A percentile compares a stretch with the other conserved stretches of the same genome.
phyloP scores from a whole-genome alignment of 495 filamentous ascomycete species.

The Xylaria scruposa region DNA sequence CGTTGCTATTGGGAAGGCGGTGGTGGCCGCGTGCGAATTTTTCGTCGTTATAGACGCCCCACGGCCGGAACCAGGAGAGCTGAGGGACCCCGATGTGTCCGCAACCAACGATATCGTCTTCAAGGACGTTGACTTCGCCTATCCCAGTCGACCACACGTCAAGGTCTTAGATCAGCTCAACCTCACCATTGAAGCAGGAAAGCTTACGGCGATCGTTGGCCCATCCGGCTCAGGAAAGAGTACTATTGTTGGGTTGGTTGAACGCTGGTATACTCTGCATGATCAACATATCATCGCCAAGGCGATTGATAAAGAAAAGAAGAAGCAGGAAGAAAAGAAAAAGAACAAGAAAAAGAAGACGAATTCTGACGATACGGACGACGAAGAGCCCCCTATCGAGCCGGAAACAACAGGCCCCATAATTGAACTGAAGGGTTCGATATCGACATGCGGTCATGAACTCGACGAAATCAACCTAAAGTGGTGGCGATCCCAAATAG shows the following conservation, averaged over 20 bases:
- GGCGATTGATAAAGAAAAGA: slow-evolving; percentile 52
- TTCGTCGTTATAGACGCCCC: slow-evolving; percentile 65
- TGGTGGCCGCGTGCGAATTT: slow-evolving; percentile 62
- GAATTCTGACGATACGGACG: slow-evolving; percentile 41
- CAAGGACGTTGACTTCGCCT: slow-evolving; percentile 67
- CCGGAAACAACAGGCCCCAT: slow-evolving; percentile 47
- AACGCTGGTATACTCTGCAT: slow-evolving; percentile 86
- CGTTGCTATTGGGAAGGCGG: slow-evolving; percentile 58
- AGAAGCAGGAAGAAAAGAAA: slow-evolving; percentile 49
- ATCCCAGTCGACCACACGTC: slow-evolving; percentile 71
- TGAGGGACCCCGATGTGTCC: slow-evolving; percentile 54
- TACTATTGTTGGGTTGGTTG: slow-evolving; percentile 88
- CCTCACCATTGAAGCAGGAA: slow-evolving; percentile 71
- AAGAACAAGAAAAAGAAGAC: slow-evolving; percentile 45
- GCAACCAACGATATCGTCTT: slow-evolving; percentile 64
- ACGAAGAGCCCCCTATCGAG: slow-evolving; percentile 32
- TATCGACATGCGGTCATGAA: slow-evolving; percentile 63
- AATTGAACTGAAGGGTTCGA: slow-evolving; percentile 53
- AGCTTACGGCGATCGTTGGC: slow-evolving; percentile 88
- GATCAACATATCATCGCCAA: slow-evolving; percentile 57
- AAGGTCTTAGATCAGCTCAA: slow-evolving; percentile 64
- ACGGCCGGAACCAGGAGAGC: slow-evolving; percentile 48
- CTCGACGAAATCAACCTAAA: slow-evolving; percentile 62
- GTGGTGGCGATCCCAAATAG: slow-evolving; percentile 73
- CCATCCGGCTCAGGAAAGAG: slow-evolving; percentile 88